Base-by-base conservation (phyloP, 192 early-diverging fungal species). In the Backusella sp. region DNA sequence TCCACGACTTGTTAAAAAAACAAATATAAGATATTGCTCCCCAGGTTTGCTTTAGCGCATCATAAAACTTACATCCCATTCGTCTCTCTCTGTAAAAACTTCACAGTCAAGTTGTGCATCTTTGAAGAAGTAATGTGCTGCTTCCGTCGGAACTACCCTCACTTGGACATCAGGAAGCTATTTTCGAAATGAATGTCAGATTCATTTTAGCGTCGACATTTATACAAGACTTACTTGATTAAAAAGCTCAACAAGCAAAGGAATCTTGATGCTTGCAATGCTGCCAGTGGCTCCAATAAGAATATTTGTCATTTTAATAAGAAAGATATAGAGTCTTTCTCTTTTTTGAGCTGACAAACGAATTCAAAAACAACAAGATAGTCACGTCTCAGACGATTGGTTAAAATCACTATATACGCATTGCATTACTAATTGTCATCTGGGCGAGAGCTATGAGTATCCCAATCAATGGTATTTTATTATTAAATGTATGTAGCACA, bases 91-190 rank as follows among this genome's bases (percentile, higher is more conserved):
- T 0, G 91, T 94, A 44, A 94, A 84, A 3, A 91, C 85, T 15
- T 90, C 84, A 5, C 80, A 84, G 15, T 83, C 80, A 17, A 90
- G 79, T n/a, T 85, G 75, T 42, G 79, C 79, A 8, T 72, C 80
- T 34, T 94, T 84, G 81, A 96, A 95, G 77, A 99, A 99, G 74
- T 95, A 94, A 36, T 95, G 84, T n/a, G 97, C 90, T n/a, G 91
- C 82, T 42, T 82, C 77, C 3, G 96, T 97, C 3, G 94, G 80
- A 2, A 97, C 88, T 0, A 99, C 86, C 72, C 93, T 92, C 52
- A 98, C 83, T 67, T 95, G 87, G 30, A 94, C 82, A 7, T 84
- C 75, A 46, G 86, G 78, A 59, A 77, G 73, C 73, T 85, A 49
- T 49, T 49, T 49, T 21, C 42, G 42, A 44, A 62, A n/a, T 26